Evolutionary conservation across 257 asterid genomes (phyloP).

Genomic region (Catharanthus roseus): DNA sequence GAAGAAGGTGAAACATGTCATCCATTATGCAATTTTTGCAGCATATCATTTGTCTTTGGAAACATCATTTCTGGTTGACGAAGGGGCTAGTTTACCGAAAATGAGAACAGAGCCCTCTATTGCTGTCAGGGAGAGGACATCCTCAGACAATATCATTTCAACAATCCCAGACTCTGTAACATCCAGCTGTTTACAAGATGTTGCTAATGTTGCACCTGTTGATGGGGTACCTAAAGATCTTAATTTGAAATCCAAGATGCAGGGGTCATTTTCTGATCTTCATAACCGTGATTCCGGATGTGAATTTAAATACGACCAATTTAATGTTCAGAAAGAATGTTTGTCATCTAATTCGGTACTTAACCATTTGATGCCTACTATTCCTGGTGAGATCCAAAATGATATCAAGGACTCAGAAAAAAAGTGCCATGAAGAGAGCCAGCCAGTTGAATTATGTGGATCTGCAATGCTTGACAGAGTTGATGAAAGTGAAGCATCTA

Average conservation of each 20-base stretch:
- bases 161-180: constrained; percentile 23
- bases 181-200: constrained; percentile 21
- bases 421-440: constrained; percentile 31
- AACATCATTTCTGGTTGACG: constrained; percentile 90
- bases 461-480: constrained; percentile 27
- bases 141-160: constrained; percentile 29
- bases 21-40: constrained; percentile 83
- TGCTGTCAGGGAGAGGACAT: constrained; percentile 28
- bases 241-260: constrained; percentile 46
- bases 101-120: constrained; percentile 25
- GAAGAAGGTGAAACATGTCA: constrained; percentile 74
- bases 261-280: constrained; percentile 44
- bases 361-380: constrained; percentile 14
- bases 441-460: constrained; percentile 36
- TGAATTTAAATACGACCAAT: constrained; percentile 32
- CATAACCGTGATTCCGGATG: constrained; percentile 22
- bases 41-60: constrained; percentile 89
- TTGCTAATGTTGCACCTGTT: constrained; percentile 21
- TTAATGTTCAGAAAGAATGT: constrained; percentile 34
- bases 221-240: constrained; percentile 32
- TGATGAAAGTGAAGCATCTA: constrained; percentile 35
- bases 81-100: constrained; percentile 87
- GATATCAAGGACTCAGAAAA: constrained; percentile 11
- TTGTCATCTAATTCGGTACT: constrained; percentile 27
- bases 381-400: constrained; percentile 11